A percentile compares a stretch with the other conserved stretches of the same genome.
These are phyloP conservation scores for Millerago galiae DNA, from an alignment of 805 yeast genomes.

Conservation along the genomic window DNA sequence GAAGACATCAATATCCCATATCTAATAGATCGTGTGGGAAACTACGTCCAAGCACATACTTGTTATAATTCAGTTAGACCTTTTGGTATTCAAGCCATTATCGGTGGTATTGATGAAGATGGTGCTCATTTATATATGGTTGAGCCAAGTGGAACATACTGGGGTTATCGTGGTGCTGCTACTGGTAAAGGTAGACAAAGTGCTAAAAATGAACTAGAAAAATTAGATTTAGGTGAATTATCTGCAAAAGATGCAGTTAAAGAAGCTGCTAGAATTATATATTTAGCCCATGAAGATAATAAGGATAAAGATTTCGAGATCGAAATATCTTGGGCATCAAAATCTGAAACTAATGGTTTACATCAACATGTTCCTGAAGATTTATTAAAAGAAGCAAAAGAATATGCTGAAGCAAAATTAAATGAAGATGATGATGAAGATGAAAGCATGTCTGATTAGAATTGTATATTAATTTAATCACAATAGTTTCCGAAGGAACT, in stretches of 20 bases:
- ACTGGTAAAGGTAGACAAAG: constrained; percentile 97
- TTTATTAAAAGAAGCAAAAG: constrained; percentile 74
- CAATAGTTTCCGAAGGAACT: background rate
- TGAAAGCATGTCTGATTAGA: constrained; percentile 32
- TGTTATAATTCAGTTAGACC: constrained; percentile 97
- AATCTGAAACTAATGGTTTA: constrained; percentile 66
- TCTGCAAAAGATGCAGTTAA: constrained; percentile 79
- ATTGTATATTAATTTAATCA: background rate
- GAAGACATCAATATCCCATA: constrained; percentile 74
- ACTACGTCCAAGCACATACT: constrained; percentile 91
- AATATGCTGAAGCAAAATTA: constrained; percentile 75
- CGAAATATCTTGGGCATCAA: constrained; percentile 86
- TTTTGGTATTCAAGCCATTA: constrained; percentile 86
- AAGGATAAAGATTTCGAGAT: constrained; percentile 96
- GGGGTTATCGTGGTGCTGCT: constrained; percentile 98
- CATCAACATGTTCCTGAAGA: constrained; percentile 80
- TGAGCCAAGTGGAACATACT: constrained; percentile 94
- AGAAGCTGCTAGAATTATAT: constrained; percentile 89
- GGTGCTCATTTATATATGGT: constrained; percentile 94
- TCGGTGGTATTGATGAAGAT: constrained; percentile 88
- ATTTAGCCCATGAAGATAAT: constrained; percentile 94
- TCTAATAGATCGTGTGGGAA: constrained; percentile 80
- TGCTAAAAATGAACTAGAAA: constrained; percentile 96
- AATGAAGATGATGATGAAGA: constrained; percentile 68
- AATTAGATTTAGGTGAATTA: constrained; percentile 62